These are phyloP conservation scores for Diplodia corticola DNA, from an alignment of 2,329 filamentous ascomycete genomes.

Conservation along the genomic window DNA sequence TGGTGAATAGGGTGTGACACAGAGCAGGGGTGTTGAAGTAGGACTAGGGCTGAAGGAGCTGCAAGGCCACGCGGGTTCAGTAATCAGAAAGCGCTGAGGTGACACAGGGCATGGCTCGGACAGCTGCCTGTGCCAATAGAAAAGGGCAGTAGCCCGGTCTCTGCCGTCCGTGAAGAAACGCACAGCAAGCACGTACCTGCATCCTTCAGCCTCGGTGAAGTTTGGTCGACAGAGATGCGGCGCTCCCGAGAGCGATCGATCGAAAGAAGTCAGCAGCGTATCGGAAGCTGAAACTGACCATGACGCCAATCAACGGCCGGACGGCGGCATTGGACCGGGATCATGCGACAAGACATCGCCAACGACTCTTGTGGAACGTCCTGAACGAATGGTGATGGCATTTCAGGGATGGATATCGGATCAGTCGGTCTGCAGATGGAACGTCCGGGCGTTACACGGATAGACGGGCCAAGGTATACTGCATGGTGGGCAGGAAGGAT, in stretches of 20 bases:
- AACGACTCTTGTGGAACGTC: not conserved
- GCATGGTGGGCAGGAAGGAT: not conserved
- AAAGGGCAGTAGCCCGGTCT: not conserved
- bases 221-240: not conserved
- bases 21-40: slow-evolving; percentile 3
- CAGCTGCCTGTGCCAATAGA: not conserved
- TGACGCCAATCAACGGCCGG: too few relatives aligned
- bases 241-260: not conserved
- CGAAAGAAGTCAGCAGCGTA: not conserved
- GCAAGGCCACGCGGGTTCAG: slow-evolving; percentile 1
- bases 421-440: not conserved
- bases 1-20: not conserved
- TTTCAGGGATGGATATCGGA: not conserved
- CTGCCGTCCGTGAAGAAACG: not conserved
- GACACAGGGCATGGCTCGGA: not conserved
- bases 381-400: not conserved
- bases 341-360: not conserved
- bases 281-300: not conserved
- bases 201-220: not conserved
- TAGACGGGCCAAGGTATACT: not conserved
- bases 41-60: not conserved
- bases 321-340: not conserved
- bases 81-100: not conserved
- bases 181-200: not conserved
- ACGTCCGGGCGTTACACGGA: not conserved